These are phyloP conservation scores for Neodidymelliopsis sp. DNA, from an alignment of 2,329 filamentous ascomycete species.

Conservation along the genomic window DNA sequence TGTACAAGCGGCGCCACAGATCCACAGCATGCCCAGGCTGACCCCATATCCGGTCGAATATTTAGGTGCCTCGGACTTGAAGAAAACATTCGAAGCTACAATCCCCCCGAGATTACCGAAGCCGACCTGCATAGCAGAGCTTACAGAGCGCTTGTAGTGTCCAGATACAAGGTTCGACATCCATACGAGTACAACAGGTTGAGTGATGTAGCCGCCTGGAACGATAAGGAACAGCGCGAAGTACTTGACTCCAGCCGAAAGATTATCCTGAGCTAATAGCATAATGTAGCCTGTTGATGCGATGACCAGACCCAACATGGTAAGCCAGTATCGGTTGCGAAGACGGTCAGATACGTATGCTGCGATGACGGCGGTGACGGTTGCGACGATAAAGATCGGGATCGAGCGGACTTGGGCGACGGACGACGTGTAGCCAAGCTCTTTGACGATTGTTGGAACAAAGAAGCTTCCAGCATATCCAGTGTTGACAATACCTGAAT, in stretches of 20 bases:
- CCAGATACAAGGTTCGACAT: constrained; percentile 65
- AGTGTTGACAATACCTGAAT: constrained; percentile 52
- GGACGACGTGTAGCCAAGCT: constrained; percentile 49
- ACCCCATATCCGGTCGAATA: constrained; percentile 61
- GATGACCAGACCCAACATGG: constrained; percentile 57
- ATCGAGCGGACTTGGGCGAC: constrained; percentile 49
- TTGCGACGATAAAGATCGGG: constrained; percentile 50
- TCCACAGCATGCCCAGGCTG: constrained; percentile 58
- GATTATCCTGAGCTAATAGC: constrained; percentile 56
- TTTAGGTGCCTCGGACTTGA: constrained; percentile 53
- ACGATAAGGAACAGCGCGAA: constrained; percentile 64
- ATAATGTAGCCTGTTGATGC: constrained; percentile 64
- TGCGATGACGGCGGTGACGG: constrained; percentile 43
- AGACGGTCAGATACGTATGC: constrained; percentile 59
- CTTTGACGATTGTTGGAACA: constrained; percentile 51
- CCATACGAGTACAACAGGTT: constrained; percentile 65
- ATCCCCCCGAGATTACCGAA: constrained; percentile 61
- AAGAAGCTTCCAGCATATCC: constrained; percentile 56
- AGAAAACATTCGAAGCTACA: constrained; percentile 60
- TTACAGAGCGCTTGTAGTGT: constrained; percentile 64
- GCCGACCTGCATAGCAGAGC: constrained; percentile 56
- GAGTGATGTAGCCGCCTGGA: constrained; percentile 61
- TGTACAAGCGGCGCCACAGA: constrained; percentile 55
- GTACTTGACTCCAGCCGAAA: constrained; percentile 59
- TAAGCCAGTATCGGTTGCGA: constrained; percentile 62